Base-by-base conservation (phyloP, 495 filamentous ascomycete species). In the Neurospora sp. region DNA sequence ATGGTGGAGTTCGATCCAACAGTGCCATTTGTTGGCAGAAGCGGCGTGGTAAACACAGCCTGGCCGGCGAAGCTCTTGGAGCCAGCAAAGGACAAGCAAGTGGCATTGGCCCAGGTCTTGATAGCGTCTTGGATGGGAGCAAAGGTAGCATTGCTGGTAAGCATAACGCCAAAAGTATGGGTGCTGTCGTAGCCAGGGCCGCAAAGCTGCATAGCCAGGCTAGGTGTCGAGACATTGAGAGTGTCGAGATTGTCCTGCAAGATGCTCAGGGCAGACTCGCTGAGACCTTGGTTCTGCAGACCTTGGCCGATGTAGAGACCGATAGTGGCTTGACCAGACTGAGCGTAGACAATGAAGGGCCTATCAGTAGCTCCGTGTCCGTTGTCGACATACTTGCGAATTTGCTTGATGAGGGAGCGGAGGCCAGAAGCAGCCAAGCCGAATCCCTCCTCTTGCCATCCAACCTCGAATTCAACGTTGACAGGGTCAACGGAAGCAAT, bases 181-280 rank as follows among this genome's bases (percentile, higher is more conserved):
- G 69, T 27, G 73, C 72, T 73, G 72, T 77, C 74, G 49, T 76
- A 78, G 69, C 74, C 39, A 1, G 75, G 73, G 20, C 73, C 75
- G 71, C 82, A 83, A 41, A 84, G 78, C 76, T 84, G 81, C 79
- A 84, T 82, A 4, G 83, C 80, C 66, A 84, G 3, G 39, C 74
- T 78, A 9, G 44, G 31, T 20, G 72, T 35, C 9, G 23, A 69
- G 49, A 71, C 71, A 69, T 77, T 75, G 69, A 76, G 75, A 12
- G 70, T 73, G 12, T 69, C 66, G 40, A 78, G 20, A n/a, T 75
- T 74, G 23, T 78, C 71, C 70, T 77, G 66, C 4, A 79, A 42
- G 35, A 40, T 39, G 38, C 75, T 69, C 31, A 84, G 74, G 78
- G 73, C 78, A 5, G 60, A 74, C 4, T 77, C 31, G 37, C 72